These are phyloP conservation scores for Cytospora mali DNA, from an alignment of 2,329 filamentous ascomycete genomes.

Conservation along the genomic window DNA sequence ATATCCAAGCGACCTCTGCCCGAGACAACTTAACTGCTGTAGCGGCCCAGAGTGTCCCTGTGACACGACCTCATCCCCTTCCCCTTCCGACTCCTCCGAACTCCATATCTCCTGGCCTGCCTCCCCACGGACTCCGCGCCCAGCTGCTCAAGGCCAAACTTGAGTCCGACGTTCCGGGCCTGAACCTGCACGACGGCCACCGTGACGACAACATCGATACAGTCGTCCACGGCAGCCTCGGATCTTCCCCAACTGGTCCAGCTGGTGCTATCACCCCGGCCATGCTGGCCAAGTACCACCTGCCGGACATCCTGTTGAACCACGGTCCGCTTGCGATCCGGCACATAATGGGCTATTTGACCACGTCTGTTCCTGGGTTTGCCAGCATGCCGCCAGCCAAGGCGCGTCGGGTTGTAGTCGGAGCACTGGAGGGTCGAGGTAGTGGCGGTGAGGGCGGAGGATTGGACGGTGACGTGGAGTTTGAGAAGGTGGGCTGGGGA, in stretches of 20 bases:
- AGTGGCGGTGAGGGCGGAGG: slow-evolving; percentile 60
- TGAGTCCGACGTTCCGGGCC: slow-evolving; percentile 78
- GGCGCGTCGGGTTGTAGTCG: slow-evolving; percentile 88
- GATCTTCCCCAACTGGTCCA: slow-evolving; percentile 64
- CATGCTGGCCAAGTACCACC: slow-evolving; percentile 85
- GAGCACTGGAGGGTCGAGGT: slow-evolving; percentile 80
- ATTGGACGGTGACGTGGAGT: slow-evolving; percentile 72
- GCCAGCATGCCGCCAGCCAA: slow-evolving; percentile 86
- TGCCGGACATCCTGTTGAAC: slow-evolving; percentile 86
- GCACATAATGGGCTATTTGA: slow-evolving; percentile 93
- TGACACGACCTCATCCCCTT: slow-evolving; percentile 66
- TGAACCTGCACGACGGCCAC: slow-evolving; percentile 75
- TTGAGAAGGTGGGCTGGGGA: slow-evolving; percentile 97
- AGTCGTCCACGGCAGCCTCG: slow-evolving; percentile 37
- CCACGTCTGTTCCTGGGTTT: slow-evolving; percentile 90
- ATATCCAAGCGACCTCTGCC: slow-evolving; percentile 64
- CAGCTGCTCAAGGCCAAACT: slow-evolving; percentile 63
- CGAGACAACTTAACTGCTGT: slow-evolving; percentile 75
- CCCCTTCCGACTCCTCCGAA: slow-evolving; percentile 91
- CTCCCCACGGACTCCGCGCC: slow-evolving; percentile 76
- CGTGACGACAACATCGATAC: slow-evolving; percentile 44
- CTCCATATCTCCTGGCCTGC: slow-evolving; percentile 87
- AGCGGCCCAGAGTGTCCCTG: slow-evolving; percentile 66
- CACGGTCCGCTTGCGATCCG: slow-evolving; percentile 93
- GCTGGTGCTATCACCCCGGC: slow-evolving; percentile 80